Evolutionary conservation across 2,329 filamentous ascomycete species (phyloP), one percentile per base, ranked within the genome.

Genomic region (Nemania abortiva): DNA sequence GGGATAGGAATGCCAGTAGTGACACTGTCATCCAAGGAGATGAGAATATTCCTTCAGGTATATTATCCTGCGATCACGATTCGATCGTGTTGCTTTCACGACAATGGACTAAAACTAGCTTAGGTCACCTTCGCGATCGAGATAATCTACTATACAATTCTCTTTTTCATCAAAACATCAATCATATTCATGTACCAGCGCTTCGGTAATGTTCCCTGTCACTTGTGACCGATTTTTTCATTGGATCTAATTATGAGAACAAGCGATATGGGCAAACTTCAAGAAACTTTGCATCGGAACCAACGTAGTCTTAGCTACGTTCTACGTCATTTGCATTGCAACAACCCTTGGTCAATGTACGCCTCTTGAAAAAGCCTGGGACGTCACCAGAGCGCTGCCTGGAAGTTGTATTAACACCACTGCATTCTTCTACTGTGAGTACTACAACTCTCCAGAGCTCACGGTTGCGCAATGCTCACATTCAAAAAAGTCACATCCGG

Each of bases 151-250:
- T 84, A 83, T 31, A 68, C 77, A 11, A 79, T 79, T 20, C 67
- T 85, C 9, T 77, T 77, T 15, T 75, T 77, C 20, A 79, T 84
- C 58, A 85, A 86, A 70, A 75, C 79, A 0, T 85, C 83, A 0
- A 83, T 85, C 34, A 74, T 85, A 1, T 79, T 79, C 67, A 84
- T 84, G 65, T 85, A 85, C 57, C 78, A 85, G 13, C 79, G 84
- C 31, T 83, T 86, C 53, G 79, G 81, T 82, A 77, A 42, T 76
- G 74, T 73, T 73, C n/a, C 15, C 24, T 2, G 1, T 11, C 49
- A 11, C 3, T 20, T n/a, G 22, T 6, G 2, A 20, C 18, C 3
- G 20, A 15, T 53, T 42, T 39, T 13, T 6, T 3, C 20, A 2
- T 56, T 68, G 24, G 24, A 27, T 27, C 24, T 27, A 15, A 68